Percentiles rank a stretch among this genome's conserved stretches.
These are phyloP conservation scores for Aspergillus oerlinghausenensis DNA, from an alignment of 2,329 filamentous ascomycete genomes.

Conservation along the genomic window DNA sequence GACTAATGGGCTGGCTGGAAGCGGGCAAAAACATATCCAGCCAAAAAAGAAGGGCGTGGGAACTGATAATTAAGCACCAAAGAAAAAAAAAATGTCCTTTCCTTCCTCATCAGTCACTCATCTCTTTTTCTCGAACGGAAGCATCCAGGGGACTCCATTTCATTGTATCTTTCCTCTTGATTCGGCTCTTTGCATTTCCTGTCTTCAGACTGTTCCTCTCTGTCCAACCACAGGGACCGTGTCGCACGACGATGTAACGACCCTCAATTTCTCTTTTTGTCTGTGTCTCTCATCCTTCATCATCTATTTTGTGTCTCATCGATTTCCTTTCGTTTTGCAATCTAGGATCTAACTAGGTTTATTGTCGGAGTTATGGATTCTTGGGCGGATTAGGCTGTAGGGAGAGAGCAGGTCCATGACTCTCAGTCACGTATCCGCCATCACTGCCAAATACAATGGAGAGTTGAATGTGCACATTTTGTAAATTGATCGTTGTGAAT, in stretches of 20 bases:
- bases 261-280: slow-evolving; percentile 20
- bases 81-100: slow-evolving; percentile 2
- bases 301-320: background rate
- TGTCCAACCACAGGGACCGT: slow-evolving; percentile 7
- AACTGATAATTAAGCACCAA: slow-evolving; percentile 24
- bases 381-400: background rate
- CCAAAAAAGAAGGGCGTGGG: slow-evolving; percentile 38
- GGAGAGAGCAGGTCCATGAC: background rate
- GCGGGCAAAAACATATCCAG: slow-evolving; percentile 35
- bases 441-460: background rate
- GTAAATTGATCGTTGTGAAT: too few species aligned
- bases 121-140: background rate
- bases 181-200: slow-evolving; percentile 8
- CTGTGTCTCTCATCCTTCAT: background rate
- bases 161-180: slow-evolving; percentile 8
- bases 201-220: slow-evolving; percentile 2
- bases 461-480: background rate
- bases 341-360: background rate
- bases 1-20: slow-evolving; percentile 13
- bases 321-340: background rate
- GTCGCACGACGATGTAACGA: slow-evolving; percentile 31
- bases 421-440: background rate
- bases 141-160: background rate
- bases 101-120: background rate
- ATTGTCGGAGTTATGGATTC: background rate